Conservation (phyloP, 2,329 filamentous ascomycete genomes). For the Thyridium curvatum region DNA sequence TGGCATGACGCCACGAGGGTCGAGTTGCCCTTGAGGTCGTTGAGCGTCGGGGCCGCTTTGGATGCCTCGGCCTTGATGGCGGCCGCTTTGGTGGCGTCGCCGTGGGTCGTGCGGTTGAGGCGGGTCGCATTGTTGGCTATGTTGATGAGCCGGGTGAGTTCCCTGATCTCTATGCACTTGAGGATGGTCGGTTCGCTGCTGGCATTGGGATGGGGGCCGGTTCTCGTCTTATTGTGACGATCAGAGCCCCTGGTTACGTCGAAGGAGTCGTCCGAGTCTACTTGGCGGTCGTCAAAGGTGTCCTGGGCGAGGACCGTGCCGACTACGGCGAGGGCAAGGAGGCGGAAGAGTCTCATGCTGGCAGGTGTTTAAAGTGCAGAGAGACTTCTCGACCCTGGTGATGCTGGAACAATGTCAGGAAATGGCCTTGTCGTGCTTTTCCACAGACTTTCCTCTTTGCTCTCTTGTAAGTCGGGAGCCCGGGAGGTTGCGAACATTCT, state of each 20-base stretch:
- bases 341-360: conserved; percentile 12
- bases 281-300: no score
- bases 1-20: conserved; percentile 26
- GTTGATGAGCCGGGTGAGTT: conserved; percentile 19
- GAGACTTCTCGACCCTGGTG: no score
- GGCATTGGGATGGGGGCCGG: no score
- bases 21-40: conserved; percentile 23
- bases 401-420: no score
- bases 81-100: conserved; percentile 27
- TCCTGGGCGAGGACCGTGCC: conserved; percentile 18
- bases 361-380: no score
- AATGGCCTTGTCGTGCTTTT: no score
- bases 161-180: conserved; percentile 23
- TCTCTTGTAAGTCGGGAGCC: no score
- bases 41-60: conserved; percentile 19
- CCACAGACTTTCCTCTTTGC: no score
- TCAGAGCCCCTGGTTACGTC: no score
- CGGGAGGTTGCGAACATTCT: no score
- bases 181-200: conserved; percentile 17
- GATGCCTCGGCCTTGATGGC: conserved; percentile 29
- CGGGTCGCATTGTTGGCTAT: conserved; percentile 27
- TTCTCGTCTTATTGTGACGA: no score
- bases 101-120: conserved; percentile 22
- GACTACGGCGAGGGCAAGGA: conserved; percentile 12
- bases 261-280: no score